A percentile compares a stretch with the other conserved stretches of the same genome.
These are phyloP conservation scores for Camelina neglecta DNA, from an alignment of 345 rosid species.

Conservation along the genomic window DNA sequence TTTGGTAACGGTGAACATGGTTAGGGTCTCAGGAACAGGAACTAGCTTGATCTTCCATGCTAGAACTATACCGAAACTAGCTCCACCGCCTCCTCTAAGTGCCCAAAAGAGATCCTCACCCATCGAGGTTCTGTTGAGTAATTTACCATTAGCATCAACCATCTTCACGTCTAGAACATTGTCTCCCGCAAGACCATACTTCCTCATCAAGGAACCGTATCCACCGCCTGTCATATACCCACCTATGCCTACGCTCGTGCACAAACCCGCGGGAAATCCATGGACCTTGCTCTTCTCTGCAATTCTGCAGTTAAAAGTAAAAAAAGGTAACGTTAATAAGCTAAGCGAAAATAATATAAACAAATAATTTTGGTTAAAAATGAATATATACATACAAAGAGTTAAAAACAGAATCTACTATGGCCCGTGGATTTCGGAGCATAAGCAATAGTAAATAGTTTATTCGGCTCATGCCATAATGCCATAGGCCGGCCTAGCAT, in stretches of 20 bases:
- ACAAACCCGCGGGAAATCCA: constrained; percentile 67
- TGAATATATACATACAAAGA: too few relatives aligned
- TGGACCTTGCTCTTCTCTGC: constrained; percentile 57
- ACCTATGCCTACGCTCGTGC: constrained; percentile 61
- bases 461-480: too few relatives aligned
- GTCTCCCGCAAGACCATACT: constrained; percentile 68
- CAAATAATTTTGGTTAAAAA: too few relatives aligned
- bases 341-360: not conserved
- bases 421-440: too few relatives aligned
- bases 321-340: not conserved
- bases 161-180: constrained; percentile 66
- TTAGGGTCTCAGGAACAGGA: constrained; percentile 60
- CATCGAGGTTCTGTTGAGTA: constrained; percentile 56
- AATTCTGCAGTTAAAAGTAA: constrained; percentile 39
- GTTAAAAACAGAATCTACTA: too few relatives aligned
- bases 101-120: constrained; percentile 78
- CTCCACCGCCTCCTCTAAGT: constrained; percentile 71
- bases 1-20: constrained; percentile 54
- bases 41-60: constrained; percentile 66
- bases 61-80: constrained; percentile 62
- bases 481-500: too few relatives aligned
- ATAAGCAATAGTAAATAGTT: too few relatives aligned
- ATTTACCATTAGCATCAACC: constrained; percentile 53
- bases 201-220: constrained; percentile 70
- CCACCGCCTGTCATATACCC: constrained; percentile 68